Percentiles rank a stretch among this genome's conserved stretches.
Evolutionary conservation across 768 basidiomycete genomes (phyloP).

Genomic region (Tricholoma saponaceum): DNA sequence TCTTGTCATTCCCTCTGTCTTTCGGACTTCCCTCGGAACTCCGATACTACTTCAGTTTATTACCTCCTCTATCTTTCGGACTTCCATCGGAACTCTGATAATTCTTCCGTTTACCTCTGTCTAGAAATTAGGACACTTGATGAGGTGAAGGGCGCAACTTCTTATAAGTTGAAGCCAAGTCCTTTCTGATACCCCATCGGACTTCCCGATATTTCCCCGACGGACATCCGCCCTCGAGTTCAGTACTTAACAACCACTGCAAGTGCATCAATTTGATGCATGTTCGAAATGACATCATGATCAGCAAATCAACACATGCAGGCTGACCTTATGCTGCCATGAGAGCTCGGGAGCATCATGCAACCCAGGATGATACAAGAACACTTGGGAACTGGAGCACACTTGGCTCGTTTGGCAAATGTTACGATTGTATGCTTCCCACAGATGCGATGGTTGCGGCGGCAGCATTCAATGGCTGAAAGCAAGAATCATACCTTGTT

Average conservation of each 20-base stretch:
- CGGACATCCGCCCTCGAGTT: no score
- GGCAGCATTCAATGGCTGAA: conserved; percentile 23
- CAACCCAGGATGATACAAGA: conserved; percentile 20
- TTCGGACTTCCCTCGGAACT: no score
- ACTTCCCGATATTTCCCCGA: no score
- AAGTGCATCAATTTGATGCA: conserved; percentile 22
- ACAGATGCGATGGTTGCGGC: conserved; percentile 25
- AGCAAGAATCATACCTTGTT: conserved; percentile 23
- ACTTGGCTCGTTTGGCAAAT: conserved; percentile 14
- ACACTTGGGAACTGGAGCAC: conserved; percentile 28
- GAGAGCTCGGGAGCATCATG: conserved; percentile 25
- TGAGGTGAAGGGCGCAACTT: no score
- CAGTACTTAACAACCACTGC: conserved; percentile 29
- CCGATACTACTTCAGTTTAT: no score
- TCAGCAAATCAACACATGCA: conserved; percentile 16
- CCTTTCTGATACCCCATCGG: no score
- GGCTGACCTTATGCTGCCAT: conserved; percentile 23
- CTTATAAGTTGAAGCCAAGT: no score
- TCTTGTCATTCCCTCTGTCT: no score
- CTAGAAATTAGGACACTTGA: no score
- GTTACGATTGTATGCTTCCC: conserved; percentile 27
- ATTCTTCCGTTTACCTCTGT: no score
- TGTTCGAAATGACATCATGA: conserved; percentile 13
- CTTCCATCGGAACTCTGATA: no score
- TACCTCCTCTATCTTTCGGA: no score